Base-by-base conservation (phyloP, 106 monocot genomes). In the Ottelia alismoides region DNA sequence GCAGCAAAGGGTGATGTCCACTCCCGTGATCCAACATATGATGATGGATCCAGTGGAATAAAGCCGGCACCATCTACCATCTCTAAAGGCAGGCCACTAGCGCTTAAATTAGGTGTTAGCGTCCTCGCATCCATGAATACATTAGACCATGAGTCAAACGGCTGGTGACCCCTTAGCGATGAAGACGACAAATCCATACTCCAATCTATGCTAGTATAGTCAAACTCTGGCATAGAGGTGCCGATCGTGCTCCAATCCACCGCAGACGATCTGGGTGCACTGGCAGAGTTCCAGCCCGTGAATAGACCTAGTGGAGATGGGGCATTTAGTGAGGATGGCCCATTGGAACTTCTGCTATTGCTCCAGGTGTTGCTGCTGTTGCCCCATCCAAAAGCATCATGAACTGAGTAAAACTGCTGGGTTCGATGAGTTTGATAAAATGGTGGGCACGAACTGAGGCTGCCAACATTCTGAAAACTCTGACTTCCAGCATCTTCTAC, bases 151-250 rank as follows among this genome's bases (percentile, higher is more conserved):
- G 78, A 60, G 7, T 57, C 64, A 0, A 60, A 66, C 26, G 59
- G 18, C 45, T 52, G 30, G 0, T 69, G 66, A 22, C 49, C 62
- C 45, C 56, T 72, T 43, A 56, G 27, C 20, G 56, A 45, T n/a
- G 72, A 28, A 0, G 71, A 47, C 17, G 74, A 58, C 20, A 55
- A 29, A 28, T 89, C 78, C 11, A 81, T 27, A 67, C 88, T 88
- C 94, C 94, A 96, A 57, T 96, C 94, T 64, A 96, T 76, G 49
- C 68, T 69, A n/a, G 81, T 74, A 53, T 85, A 96, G 63, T 96
- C 88, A 12, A 67, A 67, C 25, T 61, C 62, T 0, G 71, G 50
- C 32, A 61, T 60, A 12, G 55, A 32, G 11, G 68, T 60, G 23
- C 68, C 58, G 0, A 65, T 57, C 17, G 53, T 78, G 31, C 61